phyloP scores from a whole-genome alignment of 352 stramenopile species.

The Pythium brassicae region DNA sequence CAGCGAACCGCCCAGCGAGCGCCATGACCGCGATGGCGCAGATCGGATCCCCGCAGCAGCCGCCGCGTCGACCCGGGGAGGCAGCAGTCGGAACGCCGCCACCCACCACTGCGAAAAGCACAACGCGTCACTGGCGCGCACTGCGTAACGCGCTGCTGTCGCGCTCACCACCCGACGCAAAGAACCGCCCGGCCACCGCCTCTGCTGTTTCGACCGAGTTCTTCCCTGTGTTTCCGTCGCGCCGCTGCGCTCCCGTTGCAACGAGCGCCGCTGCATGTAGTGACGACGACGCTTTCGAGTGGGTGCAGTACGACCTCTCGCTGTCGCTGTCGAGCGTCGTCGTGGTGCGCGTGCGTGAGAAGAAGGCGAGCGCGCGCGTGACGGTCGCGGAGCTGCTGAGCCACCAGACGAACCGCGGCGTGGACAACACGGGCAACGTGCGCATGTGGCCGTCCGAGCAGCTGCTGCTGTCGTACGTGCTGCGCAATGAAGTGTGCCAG shows the following conservation, averaged over 20 bases:
- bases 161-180: slow-evolving; percentile 11
- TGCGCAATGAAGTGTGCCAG: slow-evolving; percentile 33
- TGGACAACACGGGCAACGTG: slow-evolving; percentile 89
- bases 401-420: slow-evolving; percentile 68
- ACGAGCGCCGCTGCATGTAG: too few species aligned
- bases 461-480: slow-evolving; percentile 60
- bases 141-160: slow-evolving; percentile 57
- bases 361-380: slow-evolving; percentile 50
- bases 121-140: slow-evolving; percentile 60
- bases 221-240: slow-evolving; percentile 39
- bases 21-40: slow-evolving; percentile 9
- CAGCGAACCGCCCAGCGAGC: not conserved
- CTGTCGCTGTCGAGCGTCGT: not conserved
- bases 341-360: slow-evolving; percentile 59
- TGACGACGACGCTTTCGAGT: slow-evolving; percentile 37
- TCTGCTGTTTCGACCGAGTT: slow-evolving; percentile 63
- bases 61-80: not conserved
- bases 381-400: slow-evolving; percentile 64
- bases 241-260: slow-evolving; percentile 2
- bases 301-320: slow-evolving; percentile 40
- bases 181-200: slow-evolving; percentile 21
- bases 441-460: slow-evolving; percentile 82
- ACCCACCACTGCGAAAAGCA: slow-evolving; percentile 22
- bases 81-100: not conserved
- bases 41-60: slow-evolving; percentile 9